Evolutionary conservation across 179 eudicot species (phyloP), one percentile per base, ranked within the genome.

Genomic region (Silene coronaria): DNA sequence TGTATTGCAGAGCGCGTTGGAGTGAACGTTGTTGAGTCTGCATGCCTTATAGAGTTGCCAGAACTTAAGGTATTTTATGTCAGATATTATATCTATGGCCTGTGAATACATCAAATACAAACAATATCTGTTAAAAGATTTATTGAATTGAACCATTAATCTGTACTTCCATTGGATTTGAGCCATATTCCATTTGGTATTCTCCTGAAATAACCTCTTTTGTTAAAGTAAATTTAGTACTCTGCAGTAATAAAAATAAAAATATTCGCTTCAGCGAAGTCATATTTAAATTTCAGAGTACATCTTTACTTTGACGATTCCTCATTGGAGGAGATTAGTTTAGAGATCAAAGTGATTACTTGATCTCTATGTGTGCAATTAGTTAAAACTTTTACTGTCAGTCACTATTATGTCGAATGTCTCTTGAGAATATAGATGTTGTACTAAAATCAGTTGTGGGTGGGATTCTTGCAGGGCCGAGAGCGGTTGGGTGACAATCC

Each of bases 31-130:
- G 93, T 89, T 13, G 98, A 91, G 88, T 88, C 90, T 78, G 96
- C 98, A 60, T 93, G 98, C 85, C 88, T 91, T 74, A 93, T 93
- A 70, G 97, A 93, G 75, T 80, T 93, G 82, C 79, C 95, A 26
- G 97, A 88, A 24, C 88, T 93, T 19, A 91, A 93, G 97, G 98
- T 93, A 90, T 71, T 74, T 58, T 70, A 26, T 3, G 7, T 70
- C 28, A 26, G 38, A 30, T 12, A 4, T 64, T 26, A 11, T 62
- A 3, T 27, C 14, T 26, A 3, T 19, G 11, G 26, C 26, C 26
- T 58, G 62, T 1, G 19, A 19, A 27, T 19, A 59, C 0, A 42
- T 22, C 24, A 21, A 11, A 24, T 27, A 24, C 4, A 12, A 7
- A 8, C 45, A 36, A 8, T 36, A 6, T 34, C 6, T 34, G 8